Base-by-base conservation (phyloP, 495 filamentous ascomycete species). In the Talaromyces ruber region DNA sequence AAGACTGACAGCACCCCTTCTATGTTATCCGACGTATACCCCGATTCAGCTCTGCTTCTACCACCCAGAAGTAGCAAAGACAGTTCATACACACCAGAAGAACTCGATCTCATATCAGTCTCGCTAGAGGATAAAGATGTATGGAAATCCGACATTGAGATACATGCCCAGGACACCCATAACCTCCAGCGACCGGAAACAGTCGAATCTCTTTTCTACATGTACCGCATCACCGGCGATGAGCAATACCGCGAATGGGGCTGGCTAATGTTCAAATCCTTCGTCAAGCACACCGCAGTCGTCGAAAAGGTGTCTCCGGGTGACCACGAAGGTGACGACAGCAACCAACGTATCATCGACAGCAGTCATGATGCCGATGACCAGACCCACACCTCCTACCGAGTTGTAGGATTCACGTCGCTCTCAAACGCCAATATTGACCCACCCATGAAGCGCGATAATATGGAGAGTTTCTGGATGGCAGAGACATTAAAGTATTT, bases 401-500 rank as follows among this genome's bases (percentile, higher is more conserved):
- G 73, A 11, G 72, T 80, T 28, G 70, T 75, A 61, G 88, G 89
- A 2, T 99, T 95, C 67, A 91, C 90, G 2, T 92, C 88, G 59
- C 78, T 99, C 45, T 81, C 80, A 14, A 88, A 92, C 69, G 92
- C 90, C 6, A 84, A 89, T 62, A 74, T 74, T 7, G 71, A 91
- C 26, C 91, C 91, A 4, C 81, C 89, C 0, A 64, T 67, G 18
- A 74, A 75, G 59, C 79, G 83, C 24, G 90, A 96, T 73, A 94
- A 94, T 63, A 94, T 94, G 91, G 91, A 96, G 74, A 92, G 91
- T 66, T 96, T 93, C 71, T 96, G 91, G 94, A 86, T 98, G 76
- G 93, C 94, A 45, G 95, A 99, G 76, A 99, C 95, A 37, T 79
- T 99, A 43, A 99, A 99, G 76, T 98, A 98, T 66, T 88, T 98